Evolutionary conservation across 2,329 filamentous ascomycete species (phyloP).

Genomic region (Paecilomyces sp.): DNA sequence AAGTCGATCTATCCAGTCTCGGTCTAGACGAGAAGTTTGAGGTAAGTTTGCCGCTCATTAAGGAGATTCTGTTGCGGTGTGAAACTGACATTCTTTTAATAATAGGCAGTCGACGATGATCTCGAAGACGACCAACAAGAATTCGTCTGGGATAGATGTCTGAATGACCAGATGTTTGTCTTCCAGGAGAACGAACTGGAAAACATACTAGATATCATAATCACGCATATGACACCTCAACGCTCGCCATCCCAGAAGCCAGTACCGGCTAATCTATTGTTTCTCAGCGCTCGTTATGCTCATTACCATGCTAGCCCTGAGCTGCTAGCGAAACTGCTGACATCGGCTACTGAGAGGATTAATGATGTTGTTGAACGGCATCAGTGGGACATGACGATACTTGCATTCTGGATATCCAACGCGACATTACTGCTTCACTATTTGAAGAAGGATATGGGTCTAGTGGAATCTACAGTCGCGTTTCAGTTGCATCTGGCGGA

Average conservation of each 20-base stretch:
- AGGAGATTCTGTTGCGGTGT: neutral
- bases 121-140: conserved; percentile 84
- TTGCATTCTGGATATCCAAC: conserved; percentile 98
- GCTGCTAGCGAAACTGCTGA: conserved; percentile 70
- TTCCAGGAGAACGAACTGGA: conserved; percentile 93
- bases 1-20: conserved; percentile 91
- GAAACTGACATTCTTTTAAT: conserved; percentile 1
- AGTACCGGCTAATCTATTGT: conserved; percentile 93
- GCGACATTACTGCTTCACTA: conserved; percentile 93
- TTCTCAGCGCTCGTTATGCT: conserved; percentile 89
- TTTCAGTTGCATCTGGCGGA: conserved; percentile 93
- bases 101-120: conserved; percentile 56
- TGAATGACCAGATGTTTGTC: conserved; percentile 99
- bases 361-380: conserved; percentile 92
- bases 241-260: conserved; percentile 95
- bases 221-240: conserved; percentile 97
- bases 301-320: conserved; percentile 91
- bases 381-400: conserved; percentile 99
- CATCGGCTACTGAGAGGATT: conserved; percentile 89
- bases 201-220: conserved; percentile 86
- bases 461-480: conserved; percentile 72
- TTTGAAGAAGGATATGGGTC: conserved; percentile 82
- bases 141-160: conserved; percentile 89
- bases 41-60: conserved; percentile 42
- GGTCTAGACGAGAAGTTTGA: conserved; percentile 94